Evolutionary conservation across 768 basidiomycete genomes (phyloP).

Genomic region (Nidularia pulvinata): DNA sequence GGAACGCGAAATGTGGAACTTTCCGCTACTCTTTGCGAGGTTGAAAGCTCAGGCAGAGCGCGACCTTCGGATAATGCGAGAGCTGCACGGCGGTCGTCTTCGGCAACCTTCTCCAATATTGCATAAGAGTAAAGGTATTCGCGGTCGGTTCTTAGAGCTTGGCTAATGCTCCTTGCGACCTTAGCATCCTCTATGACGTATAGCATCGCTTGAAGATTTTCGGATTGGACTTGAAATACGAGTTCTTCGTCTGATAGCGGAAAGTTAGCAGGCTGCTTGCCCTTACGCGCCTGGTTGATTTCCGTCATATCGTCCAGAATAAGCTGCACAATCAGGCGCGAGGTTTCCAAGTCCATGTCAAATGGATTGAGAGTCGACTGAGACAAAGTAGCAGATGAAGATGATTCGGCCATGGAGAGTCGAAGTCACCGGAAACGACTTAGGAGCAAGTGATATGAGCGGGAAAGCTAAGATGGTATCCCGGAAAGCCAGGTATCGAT

Average conservation of each 20-base stretch:
- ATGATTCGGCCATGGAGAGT: not conserved
- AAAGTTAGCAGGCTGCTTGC: conserved; percentile 27
- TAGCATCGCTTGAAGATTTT: conserved; percentile 26
- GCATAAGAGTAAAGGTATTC: conserved; percentile 23
- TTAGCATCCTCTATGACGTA: conserved; percentile 29
- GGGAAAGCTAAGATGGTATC: not conserved
- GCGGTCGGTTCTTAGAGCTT: conserved; percentile 32
- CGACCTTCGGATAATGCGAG: conserved; percentile 28
- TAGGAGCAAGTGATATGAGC: too few relatives aligned
- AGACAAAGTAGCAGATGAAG: not conserved
- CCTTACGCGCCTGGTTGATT: conserved; percentile 30
- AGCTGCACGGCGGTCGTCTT: conserved; percentile 40
- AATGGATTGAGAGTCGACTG: not conserved
- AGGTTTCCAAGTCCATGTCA: conserved; percentile 29
- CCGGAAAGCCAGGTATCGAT: not conserved
- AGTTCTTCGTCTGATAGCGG: conserved; percentile 39
- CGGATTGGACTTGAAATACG: conserved; percentile 39
- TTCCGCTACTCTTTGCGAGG: not conserved
- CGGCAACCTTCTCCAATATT: conserved; percentile 31
- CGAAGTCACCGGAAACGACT: not conserved
- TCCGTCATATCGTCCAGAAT: conserved; percentile 37
- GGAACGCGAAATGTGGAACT: conserved; percentile 1
- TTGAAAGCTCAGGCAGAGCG: conserved; percentile 19
- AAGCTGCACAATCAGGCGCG: conserved; percentile 37
- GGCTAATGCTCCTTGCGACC: conserved; percentile 40